Percentiles rank a stretch among this genome's conserved stretches.
phyloP scores from a whole-genome alignment of 1,139 yeast genomes.

The Debaryomyces coudertii region DNA sequence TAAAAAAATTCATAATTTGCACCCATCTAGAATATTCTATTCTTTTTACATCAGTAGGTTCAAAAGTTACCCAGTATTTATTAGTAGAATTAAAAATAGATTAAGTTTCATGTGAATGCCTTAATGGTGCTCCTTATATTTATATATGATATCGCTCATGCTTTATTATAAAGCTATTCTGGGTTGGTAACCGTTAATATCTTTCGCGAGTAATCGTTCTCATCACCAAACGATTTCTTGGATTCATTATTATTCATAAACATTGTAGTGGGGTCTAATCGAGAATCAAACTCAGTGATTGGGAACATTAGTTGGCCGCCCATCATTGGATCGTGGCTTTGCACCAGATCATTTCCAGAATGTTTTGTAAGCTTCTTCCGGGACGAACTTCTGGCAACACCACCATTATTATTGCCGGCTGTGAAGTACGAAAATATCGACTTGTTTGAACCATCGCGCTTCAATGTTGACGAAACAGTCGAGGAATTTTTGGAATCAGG shows the following conservation, averaged over 20 bases:
- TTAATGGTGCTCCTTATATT: not conserved
- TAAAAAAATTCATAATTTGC: not conserved
- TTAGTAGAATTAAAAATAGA: constrained; percentile 4
- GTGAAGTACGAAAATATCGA: constrained; percentile 38
- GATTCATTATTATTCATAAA: constrained; percentile 61
- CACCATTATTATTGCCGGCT: constrained; percentile 25
- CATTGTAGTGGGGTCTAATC: constrained; percentile 69
- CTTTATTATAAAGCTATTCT: constrained; percentile 20
- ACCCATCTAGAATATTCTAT: not conserved
- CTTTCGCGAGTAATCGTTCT: constrained; percentile 71
- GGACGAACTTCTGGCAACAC: constrained; percentile 35
- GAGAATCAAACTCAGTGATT: constrained; percentile 64
- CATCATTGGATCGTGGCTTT: constrained; percentile 14
- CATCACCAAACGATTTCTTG: constrained; percentile 68
- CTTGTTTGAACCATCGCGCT: constrained; percentile 41
- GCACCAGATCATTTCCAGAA: constrained; percentile 17
- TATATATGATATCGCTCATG: not conserved
- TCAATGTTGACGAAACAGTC: constrained; percentile 22
- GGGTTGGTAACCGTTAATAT: constrained; percentile 75
- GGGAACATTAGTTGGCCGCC: constrained; percentile 32
- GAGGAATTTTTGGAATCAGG: constrained; percentile 19
- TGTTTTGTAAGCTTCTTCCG: constrained; percentile 32
- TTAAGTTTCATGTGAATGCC: not conserved
- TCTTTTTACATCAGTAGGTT: not conserved
- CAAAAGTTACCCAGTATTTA: not conserved